Conservation (phyloP, 2,329 filamentous ascomycete species). For the Apiospora phragmitis region DNA sequence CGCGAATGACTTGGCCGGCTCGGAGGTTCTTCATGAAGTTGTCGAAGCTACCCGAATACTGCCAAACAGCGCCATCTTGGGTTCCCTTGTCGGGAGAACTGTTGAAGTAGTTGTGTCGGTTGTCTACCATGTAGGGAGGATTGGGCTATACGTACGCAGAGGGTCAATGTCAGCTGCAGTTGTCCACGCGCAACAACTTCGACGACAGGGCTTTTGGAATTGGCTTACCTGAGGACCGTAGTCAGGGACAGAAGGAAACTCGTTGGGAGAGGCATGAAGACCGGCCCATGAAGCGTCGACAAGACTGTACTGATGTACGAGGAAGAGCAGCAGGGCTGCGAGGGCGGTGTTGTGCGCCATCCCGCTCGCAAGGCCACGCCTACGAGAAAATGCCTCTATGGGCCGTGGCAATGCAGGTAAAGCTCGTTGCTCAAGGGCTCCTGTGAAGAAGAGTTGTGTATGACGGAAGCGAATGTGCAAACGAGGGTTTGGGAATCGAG, state of each 20-base stretch:
- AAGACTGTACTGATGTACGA: neutral
- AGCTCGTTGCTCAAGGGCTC: neutral
- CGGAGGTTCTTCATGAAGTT: constrained; percentile 16
- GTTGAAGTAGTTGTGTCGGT: constrained; percentile 21
- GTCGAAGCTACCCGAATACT: constrained; percentile 19
- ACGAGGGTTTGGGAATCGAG: neutral
- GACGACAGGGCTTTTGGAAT: rapidly evolving
- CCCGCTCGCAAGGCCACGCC: no score
- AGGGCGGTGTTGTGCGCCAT: neutral
- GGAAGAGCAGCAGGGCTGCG: neutral
- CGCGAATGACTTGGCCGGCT: constrained; percentile 15
- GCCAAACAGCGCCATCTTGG: constrained; percentile 19
- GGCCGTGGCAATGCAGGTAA: no score
- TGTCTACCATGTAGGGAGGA: constrained; percentile 24
- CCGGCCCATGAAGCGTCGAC: neutral
- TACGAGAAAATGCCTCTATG: neutral
- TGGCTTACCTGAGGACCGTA: neutral
- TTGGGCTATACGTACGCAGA: constrained; percentile 5
- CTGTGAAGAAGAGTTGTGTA: neutral
- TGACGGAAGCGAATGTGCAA: no score
- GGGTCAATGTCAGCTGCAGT: constrained; percentile 13
- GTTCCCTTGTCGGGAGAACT: constrained; percentile 20
- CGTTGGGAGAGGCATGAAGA: neutral
- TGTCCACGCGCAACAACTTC: neutral
- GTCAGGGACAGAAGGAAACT: neutral